Evolutionary conservation across 1,139 yeast species (phyloP), one percentile per base, ranked within the genome.

Genomic region (Saccharomyces hybrid): DNA sequence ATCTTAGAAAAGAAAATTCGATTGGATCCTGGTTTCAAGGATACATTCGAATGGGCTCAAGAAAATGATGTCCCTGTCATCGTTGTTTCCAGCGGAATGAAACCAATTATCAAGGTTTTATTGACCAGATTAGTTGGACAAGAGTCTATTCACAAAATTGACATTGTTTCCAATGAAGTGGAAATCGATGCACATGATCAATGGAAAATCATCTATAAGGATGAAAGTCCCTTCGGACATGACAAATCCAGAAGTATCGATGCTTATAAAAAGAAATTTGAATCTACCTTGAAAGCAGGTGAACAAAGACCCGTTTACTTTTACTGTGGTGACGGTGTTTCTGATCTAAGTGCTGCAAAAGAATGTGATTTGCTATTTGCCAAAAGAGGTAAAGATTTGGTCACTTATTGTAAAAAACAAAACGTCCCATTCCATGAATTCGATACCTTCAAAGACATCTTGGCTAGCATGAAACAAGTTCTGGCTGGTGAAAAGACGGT

Each of bases 301-400:
- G 70, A 68, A 16, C 64, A 69, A 28, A 74, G 80, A 56, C 90
- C 93, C 9, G 74, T 76, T 48, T 76, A 90, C 63, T 88, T 91
- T 69, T 93, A 93, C 76, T 88, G 96, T 67, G 99, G 99, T 55
- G 99, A 93, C 69, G 99, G 99, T 57, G 97, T 93, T 29, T 85
- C 95, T 53, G 99, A 93, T 70, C 76, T 93, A 61, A 83, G 90
- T 57, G 99, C 99, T 27, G 98, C 98, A 32, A 84, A 86, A 67
- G 97, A 93, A 70, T 90, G 99, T 51, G 91, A 95, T 70, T 76
- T 91, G 64, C 75, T 93, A 62, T 93, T 93, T 71, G 99, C 99
- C 53, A 93, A 90, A 74, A 82, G 83, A 60, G 99, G 97, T 50
- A 83, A 86, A 64, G 99, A 93, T 69, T 79, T 93, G 63, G 86